Conservation (phyloP, 768 basidiomycete species). For the Trametes sanguinea region DNA sequence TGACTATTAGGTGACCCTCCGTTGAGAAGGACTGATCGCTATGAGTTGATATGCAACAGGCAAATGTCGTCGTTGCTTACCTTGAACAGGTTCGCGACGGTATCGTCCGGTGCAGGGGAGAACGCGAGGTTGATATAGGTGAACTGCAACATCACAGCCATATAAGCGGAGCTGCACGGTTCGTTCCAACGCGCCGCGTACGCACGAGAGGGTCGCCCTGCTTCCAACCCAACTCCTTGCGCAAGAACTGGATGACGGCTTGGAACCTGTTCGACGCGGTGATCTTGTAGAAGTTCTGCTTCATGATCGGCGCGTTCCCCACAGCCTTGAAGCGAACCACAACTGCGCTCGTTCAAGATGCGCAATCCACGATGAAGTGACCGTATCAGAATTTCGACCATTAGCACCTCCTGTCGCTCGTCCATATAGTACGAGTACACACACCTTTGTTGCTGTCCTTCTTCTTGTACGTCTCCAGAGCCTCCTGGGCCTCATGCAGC, state of each 20-base stretch:
- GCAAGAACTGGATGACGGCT: slow-evolving; percentile 89
- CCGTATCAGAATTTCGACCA: neutral
- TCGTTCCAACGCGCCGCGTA: neutral
- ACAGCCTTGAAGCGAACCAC: slow-evolving; percentile 97
- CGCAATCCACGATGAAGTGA: neutral
- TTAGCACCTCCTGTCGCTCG: no score
- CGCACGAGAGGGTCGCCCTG: slow-evolving; percentile 81
- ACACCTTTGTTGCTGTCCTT: slow-evolving; percentile 80
- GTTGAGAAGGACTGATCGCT: slow-evolving; percentile 54
- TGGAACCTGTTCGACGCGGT: slow-evolving; percentile 93
- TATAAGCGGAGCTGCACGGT: neutral
- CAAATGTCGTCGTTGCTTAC: slow-evolving; percentile 34
- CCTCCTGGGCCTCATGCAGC: slow-evolving; percentile 58
- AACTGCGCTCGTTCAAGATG: slow-evolving; percentile 49
- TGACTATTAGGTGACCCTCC: slow-evolving; percentile 65
- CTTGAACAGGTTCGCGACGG: slow-evolving; percentile 70
- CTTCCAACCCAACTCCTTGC: slow-evolving; percentile 89
- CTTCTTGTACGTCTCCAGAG: slow-evolving; percentile 84
- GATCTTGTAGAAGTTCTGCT: slow-evolving; percentile 98
- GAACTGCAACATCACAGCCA: slow-evolving; percentile 45
- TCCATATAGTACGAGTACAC: neutral
- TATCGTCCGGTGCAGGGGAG: slow-evolving; percentile 76
- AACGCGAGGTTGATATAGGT: slow-evolving; percentile 80
- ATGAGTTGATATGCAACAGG: neutral
- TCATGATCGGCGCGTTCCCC: slow-evolving; percentile 98